Percentiles rank a stretch among this genome's conserved stretches.
Evolutionary conservation across 371 early-diverging fungal species (phyloP).

Genomic region (Chytridium lagenaria): DNA sequence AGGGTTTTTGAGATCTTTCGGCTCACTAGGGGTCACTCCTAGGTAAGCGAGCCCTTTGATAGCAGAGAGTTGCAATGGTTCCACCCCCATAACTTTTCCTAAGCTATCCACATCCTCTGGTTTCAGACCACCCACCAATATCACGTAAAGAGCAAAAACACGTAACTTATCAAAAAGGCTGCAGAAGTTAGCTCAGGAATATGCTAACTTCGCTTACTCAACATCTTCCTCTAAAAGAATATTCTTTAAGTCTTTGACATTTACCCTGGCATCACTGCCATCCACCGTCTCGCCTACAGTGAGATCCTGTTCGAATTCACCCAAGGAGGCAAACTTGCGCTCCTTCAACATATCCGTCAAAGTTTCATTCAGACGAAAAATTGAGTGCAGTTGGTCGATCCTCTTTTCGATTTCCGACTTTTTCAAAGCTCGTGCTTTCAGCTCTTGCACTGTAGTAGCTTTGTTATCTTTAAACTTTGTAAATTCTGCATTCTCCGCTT

Average conservation of each 20-base stretch:
- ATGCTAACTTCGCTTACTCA: background rate
- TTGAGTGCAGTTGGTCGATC: background rate
- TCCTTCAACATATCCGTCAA: background rate
- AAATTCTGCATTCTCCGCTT: conserved; percentile 22
- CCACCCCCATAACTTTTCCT: background rate
- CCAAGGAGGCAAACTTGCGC: background rate
- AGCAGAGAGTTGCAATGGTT: background rate
- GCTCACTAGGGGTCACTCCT: conserved; percentile 13
- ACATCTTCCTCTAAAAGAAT: background rate
- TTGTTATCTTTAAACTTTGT: background rate
- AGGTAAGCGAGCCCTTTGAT: conserved; percentile 26
- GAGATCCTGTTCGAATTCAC: conserved; percentile 77
- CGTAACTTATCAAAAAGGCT: conserved; percentile 75
- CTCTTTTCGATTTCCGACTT: background rate
- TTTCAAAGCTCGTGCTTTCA: background rate
- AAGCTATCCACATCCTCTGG: conserved; percentile 60
- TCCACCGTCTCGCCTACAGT: conserved; percentile 85
- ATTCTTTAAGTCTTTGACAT: background rate
- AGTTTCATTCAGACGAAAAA: background rate
- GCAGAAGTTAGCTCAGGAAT: conserved; percentile 13
- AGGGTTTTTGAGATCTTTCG: conserved; percentile 7
- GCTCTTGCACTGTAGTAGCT: background rate
- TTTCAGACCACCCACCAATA: conserved; percentile 69
- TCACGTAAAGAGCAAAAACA: conserved; percentile 82
- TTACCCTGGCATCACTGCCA: conserved; percentile 64